Conservation (phyloP, 108 stramenopile species). For the Discostella stelligeroides region DNA sequence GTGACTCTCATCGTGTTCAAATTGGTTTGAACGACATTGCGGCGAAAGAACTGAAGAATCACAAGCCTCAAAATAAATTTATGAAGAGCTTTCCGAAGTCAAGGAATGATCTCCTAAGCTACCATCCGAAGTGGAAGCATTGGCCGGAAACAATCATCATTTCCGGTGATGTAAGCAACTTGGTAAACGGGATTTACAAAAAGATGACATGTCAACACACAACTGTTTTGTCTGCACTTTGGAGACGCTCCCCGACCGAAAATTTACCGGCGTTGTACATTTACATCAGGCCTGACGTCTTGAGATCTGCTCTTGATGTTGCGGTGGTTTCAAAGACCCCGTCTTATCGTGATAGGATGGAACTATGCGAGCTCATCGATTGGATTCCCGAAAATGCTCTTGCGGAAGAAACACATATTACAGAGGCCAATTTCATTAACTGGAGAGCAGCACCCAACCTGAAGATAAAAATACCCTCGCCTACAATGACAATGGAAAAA, state of each 20-base stretch:
- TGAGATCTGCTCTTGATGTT: conserved; percentile 42
- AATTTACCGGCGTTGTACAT: conserved; percentile 35
- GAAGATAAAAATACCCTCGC: conserved; percentile 37
- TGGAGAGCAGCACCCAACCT: conserved; percentile 37
- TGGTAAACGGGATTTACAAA: conserved; percentile 47
- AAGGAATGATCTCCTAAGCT: conserved; percentile 40
- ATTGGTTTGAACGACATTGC: conserved; percentile 49
- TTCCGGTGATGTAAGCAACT: conserved; percentile 24
- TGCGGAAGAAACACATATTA: conserved; percentile 18
- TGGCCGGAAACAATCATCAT: conserved; percentile 46
- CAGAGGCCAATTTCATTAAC: conserved; percentile 40
- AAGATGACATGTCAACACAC: conserved; percentile 41
- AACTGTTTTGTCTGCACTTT: conserved; percentile 43
- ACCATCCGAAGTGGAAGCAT: conserved; percentile 47
- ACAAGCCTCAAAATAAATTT: conserved; percentile 24
- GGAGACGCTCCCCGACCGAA: conserved; percentile 28
- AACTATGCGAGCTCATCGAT: conserved; percentile 42
- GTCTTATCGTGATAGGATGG: conserved; percentile 34
- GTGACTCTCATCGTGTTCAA: conserved; percentile 39
- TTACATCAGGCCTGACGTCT: conserved; percentile 43
- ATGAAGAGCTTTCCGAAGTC: conserved; percentile 32
- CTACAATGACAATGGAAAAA: conserved; percentile 29
- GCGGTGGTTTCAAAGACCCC: conserved; percentile 47
- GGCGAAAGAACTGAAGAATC: conserved; percentile 27
- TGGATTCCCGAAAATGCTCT: conserved; percentile 53